phyloP scores from a whole-genome alignment of 345 rosid genomes.

The Fremontodendron californicum region DNA sequence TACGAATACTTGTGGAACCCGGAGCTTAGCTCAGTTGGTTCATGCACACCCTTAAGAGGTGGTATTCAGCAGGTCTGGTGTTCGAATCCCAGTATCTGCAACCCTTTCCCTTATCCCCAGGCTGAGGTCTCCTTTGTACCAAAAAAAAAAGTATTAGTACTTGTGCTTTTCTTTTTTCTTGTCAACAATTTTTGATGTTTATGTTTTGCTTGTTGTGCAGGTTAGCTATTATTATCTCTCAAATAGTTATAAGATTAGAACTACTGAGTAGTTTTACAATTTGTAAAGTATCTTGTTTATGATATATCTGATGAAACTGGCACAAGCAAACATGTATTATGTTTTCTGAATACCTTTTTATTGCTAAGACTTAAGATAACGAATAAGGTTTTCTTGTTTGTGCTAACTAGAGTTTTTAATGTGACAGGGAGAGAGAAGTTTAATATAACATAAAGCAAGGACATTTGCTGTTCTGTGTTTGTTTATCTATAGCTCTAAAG shows the following conservation, averaged over 20 bases:
- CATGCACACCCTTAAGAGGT: no score
- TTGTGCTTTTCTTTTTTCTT: neutral
- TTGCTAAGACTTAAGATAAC: neutral
- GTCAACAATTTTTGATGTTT: neutral
- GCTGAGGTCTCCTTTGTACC: no score
- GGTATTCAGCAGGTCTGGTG: no score
- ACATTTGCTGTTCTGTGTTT: neutral
- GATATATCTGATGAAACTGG: neutral
- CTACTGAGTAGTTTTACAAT: neutral
- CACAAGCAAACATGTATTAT: neutral
- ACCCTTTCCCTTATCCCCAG: no score
- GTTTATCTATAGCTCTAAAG: neutral
- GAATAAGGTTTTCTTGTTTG: neutral
- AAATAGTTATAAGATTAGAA: neutral
- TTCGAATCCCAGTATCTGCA: no score
- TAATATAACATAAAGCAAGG: neutral
- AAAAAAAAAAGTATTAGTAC: no score
- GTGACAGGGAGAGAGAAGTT: neutral
- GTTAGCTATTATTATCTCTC: neutral
- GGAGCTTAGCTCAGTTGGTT: no score
- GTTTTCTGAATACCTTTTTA: neutral
- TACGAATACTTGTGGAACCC: no score
- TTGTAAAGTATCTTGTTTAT: neutral
- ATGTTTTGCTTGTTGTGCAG: neutral
- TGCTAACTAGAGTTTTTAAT: neutral